Evolutionary conservation across 306 rosid genomes (phyloP), one percentile per base, ranked within the genome.

Genomic region (Cicer judaicum): DNA sequence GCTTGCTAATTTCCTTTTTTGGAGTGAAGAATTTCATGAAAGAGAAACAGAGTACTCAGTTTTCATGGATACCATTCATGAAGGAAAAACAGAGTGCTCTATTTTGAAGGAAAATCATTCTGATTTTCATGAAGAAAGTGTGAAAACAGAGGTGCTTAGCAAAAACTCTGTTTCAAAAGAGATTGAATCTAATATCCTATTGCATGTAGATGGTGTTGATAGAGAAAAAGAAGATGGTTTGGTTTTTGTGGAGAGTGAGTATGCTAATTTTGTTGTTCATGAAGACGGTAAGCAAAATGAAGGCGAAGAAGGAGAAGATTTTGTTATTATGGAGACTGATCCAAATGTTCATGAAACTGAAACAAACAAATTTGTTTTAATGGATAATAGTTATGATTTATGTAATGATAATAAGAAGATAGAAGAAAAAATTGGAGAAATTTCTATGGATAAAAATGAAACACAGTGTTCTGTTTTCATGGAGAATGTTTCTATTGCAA

Each of bases 1-100:
- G 15, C 60, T 80, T 8, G 38, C 12, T 7, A 72, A 54, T 53
- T 75, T 83, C 12, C 55, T 80, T 21, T 84, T 82, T 73, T 71
- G 72, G 67, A 70, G 60, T 42, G 79, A 38, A 8, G 79, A 81
- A 69, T 47, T 54, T 67, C 62, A 18, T 48, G 72, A 50, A 73
- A 24, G 8, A 29, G 75, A 76, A 68, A 76, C 78, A 54, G 78
- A 84, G 60, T 2, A 42, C 46, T 77, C 39, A 68, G 67, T 5
- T 80, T 62, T 50, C 65, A 38, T 53, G 83, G 75, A 69, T 4
- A 2, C 0, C 46, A 10, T 44, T 55, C 54, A 7, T 47, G 81
- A 48, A 69, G 67, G 34, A 38, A 76, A 70, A 78, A 57, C 48
- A 70, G 50, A 21, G 61, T 44, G 9, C 49, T 48, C 39, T 71